Evolutionary conservation across 768 basidiomycete genomes (phyloP).

Genomic region (Podaxis rugospora): DNA sequence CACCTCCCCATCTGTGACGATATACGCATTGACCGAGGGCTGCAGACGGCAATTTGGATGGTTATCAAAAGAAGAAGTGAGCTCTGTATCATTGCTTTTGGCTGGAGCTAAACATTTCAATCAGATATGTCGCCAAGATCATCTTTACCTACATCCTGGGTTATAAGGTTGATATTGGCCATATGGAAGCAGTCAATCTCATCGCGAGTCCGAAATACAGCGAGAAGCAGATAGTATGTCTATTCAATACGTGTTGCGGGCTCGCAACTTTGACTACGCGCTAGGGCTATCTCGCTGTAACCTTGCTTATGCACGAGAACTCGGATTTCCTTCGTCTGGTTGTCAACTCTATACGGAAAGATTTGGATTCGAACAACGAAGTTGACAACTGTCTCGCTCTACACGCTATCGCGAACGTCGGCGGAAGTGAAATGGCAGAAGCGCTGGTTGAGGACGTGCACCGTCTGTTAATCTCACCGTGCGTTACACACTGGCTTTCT

Average conservation of each 20-base stretch:
- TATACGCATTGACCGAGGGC: neutral
- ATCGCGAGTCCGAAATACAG: conserved; percentile 94
- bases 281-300: conserved; percentile 96
- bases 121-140: conserved; percentile 95
- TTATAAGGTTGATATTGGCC: conserved; percentile 98
- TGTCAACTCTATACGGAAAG: conserved; percentile 97
- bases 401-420: conserved; percentile 98
- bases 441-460: conserved; percentile 92
- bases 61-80: conserved; percentile 92
- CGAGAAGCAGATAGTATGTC: conserved; percentile 95
- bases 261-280: conserved; percentile 7
- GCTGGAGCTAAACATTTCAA: conserved; percentile 1
- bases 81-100: conserved; percentile 16
- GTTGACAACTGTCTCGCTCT: conserved; percentile 94
- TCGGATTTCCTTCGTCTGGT: conserved; percentile 95
- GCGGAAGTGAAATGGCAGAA: conserved; percentile 98
- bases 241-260: neutral
- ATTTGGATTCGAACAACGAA: conserved; percentile 91
- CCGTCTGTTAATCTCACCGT: conserved; percentile 93
- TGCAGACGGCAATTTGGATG: conserved; percentile 79
- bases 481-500: conserved; percentile 19
- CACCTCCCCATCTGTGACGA: conserved; percentile 3
- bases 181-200: conserved; percentile 99
- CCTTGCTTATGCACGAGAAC: conserved; percentile 97
- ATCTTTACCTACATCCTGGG: conserved; percentile 99